Percentiles rank a stretch among this genome's conserved stretches.
phyloP scores from a whole-genome alignment of 1,284 basidiomycete genomes.

The Dichomitus squalens region DNA sequence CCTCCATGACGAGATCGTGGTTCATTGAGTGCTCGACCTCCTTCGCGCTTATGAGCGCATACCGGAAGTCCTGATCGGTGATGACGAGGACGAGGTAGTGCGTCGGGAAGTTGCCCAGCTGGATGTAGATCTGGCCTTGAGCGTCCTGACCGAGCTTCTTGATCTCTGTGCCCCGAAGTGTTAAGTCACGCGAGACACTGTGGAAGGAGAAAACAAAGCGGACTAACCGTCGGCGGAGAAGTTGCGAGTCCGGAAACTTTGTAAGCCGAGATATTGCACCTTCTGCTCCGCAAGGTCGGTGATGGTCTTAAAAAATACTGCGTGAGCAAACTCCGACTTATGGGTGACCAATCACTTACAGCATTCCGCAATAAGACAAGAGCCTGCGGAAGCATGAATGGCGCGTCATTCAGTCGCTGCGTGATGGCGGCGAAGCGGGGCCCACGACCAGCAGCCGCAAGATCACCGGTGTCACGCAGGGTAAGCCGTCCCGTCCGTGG shows the following conservation, averaged over 20 bases:
- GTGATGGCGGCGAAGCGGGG: slow-evolving; percentile 58
- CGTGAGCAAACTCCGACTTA: not conserved
- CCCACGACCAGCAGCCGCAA: slow-evolving; percentile 70
- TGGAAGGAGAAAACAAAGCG: not conserved
- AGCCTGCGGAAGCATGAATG: slow-evolving; percentile 51
- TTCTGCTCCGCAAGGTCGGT: slow-evolving; percentile 75
- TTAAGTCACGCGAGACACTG: not conserved
- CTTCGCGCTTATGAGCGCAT: slow-evolving; percentile 70
- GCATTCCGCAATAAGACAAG: slow-evolving; percentile 57
- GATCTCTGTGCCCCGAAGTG: slow-evolving; percentile 45
- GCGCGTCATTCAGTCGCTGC: slow-evolving; percentile 66
- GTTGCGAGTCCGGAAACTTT: slow-evolving; percentile 69
- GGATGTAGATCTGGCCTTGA: slow-evolving; percentile 66
- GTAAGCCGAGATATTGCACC: slow-evolving; percentile 72
- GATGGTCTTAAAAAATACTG: slow-evolving; percentile 56
- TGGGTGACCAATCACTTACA: slow-evolving; percentile 39
- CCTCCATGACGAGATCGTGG: slow-evolving; percentile 63
- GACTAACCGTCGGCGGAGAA: slow-evolving; percentile 58
- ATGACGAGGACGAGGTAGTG: slow-evolving; percentile 81
- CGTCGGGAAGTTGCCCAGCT: slow-evolving; percentile 65
- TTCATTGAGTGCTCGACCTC: slow-evolving; percentile 52
- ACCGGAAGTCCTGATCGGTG: slow-evolving; percentile 74
- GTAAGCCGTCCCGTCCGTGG: slow-evolving; percentile 70
- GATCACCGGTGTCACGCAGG: slow-evolving; percentile 73
- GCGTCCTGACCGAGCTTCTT: slow-evolving; percentile 61